phyloP scores from a whole-genome alignment of 345 rosid species.

The Hibiscus mutabilis region DNA sequence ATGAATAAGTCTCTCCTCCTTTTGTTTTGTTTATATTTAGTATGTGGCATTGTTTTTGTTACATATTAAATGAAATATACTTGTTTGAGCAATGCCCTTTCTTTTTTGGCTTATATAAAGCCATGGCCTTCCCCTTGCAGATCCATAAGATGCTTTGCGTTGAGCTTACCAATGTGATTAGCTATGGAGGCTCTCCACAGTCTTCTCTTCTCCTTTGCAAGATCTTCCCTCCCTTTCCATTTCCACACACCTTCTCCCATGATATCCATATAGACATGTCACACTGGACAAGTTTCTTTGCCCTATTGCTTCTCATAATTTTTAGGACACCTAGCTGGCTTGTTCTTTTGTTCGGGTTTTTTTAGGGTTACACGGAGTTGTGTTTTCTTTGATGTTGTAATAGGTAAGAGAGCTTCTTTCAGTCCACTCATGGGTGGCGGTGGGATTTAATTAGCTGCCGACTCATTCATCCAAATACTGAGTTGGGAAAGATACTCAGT shows the following conservation, averaged over 20 bases:
- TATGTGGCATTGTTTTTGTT: neutral
- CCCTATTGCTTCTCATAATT: neutral
- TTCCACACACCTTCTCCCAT: no score
- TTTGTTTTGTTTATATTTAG: slow-evolving; percentile 11
- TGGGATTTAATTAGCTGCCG: slow-evolving; percentile 93
- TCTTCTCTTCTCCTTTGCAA: neutral
- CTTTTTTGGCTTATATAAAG: slow-evolving; percentile 35
- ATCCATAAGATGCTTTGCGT: slow-evolving; percentile 11
- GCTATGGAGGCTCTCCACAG: neutral
- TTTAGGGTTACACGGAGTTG: slow-evolving; percentile 13
- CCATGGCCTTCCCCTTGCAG: slow-evolving; percentile 18
- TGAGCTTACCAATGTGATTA: neutral
- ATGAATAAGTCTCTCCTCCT: slow-evolving; percentile 23
- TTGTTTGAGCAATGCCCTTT: slow-evolving; percentile 6
- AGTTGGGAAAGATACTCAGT: slow-evolving; percentile 36
- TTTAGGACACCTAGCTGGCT: neutral
- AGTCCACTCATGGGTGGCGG: slow-evolving; percentile 73
- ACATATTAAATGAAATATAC: slow-evolving; percentile 3
- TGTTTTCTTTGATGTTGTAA: neutral
- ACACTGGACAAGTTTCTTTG: neutral
- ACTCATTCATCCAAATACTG: slow-evolving; percentile 97
- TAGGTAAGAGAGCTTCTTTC: slow-evolving; percentile 69
- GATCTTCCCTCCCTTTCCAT: no score
- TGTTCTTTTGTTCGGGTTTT: neutral
- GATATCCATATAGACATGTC: no score